These are phyloP conservation scores for Thymus mandschuricus DNA, from an alignment of 257 asterid genomes.

Conservation along the genomic window DNA sequence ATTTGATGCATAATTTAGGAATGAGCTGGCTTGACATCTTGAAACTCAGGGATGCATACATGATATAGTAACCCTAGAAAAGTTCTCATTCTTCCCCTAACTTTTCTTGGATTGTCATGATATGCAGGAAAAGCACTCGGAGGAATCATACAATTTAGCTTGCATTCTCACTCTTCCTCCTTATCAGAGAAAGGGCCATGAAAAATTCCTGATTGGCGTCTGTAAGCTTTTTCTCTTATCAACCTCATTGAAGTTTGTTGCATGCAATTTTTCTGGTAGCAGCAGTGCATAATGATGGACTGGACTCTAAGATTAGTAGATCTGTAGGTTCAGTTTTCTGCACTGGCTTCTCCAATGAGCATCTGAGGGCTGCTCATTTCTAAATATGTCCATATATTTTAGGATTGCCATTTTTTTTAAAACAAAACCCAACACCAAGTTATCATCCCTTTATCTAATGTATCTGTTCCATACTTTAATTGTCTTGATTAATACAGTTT, in stretches of 20 bases:
- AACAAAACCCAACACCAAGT: no score
- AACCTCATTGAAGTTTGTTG: conserved; percentile 10
- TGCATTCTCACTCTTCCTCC: conserved; percentile 45
- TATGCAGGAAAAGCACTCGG: conserved; percentile 95
- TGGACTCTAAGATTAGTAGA: no score
- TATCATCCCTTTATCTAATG: conserved; percentile 3
- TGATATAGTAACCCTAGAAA: conserved; percentile 13
- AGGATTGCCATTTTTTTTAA: no score
- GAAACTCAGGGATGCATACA: conserved; percentile 9
- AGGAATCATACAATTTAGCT: conserved; percentile 94
- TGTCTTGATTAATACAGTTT: no score
- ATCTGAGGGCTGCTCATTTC: no score
- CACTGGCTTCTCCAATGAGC: no score
- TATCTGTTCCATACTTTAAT: no score
- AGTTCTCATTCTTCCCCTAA: conserved; percentile 4
- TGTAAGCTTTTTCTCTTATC: conserved; percentile 56
- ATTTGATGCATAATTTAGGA: neutral
- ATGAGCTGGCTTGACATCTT: neutral
- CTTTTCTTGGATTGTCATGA: conserved; percentile 34
- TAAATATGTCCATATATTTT: no score
- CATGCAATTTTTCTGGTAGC: no score
- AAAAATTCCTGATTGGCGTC: conserved; percentile 91
- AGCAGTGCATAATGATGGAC: no score
- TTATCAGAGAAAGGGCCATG: conserved; percentile 96
- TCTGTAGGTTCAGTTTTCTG: no score